phyloP scores from a whole-genome alignment of 2,329 filamentous ascomycete genomes.

The Fusarium tjaetaba region DNA sequence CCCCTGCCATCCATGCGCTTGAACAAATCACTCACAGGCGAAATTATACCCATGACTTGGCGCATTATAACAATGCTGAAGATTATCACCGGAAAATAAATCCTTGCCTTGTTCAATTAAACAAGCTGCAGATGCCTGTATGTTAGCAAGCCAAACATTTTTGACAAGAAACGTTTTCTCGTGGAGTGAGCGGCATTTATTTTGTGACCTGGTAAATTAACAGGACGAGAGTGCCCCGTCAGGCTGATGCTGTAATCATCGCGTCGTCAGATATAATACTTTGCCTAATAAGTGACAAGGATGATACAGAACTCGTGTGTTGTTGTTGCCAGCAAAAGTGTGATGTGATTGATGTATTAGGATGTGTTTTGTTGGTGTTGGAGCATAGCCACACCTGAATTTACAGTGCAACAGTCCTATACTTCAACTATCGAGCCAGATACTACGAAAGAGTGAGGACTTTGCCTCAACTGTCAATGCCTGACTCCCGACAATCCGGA shows the following conservation, averaged over 20 bases:
- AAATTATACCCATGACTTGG: constrained; percentile 9
- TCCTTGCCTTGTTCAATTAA: constrained; percentile 5
- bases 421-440: background rate
- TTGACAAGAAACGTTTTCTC: background rate
- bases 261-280: background rate
- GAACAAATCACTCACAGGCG: constrained; percentile 8
- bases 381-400: background rate
- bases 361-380: background rate
- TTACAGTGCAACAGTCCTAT: background rate
- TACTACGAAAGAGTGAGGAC: background rate
- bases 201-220: background rate
- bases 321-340: background rate
- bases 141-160: background rate
- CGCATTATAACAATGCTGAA: background rate
- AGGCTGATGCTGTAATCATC: background rate
- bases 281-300: background rate
- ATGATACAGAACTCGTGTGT: background rate
- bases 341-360: background rate
- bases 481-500: background rate
- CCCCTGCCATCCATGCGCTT: constrained; percentile 11
- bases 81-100: background rate
- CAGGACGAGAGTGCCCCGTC: background rate
- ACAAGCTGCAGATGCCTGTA: background rate
- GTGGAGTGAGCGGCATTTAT: background rate
- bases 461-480: background rate